Conservation (phyloP, 163 green algal species). For the Prototheca cutis region DNA sequence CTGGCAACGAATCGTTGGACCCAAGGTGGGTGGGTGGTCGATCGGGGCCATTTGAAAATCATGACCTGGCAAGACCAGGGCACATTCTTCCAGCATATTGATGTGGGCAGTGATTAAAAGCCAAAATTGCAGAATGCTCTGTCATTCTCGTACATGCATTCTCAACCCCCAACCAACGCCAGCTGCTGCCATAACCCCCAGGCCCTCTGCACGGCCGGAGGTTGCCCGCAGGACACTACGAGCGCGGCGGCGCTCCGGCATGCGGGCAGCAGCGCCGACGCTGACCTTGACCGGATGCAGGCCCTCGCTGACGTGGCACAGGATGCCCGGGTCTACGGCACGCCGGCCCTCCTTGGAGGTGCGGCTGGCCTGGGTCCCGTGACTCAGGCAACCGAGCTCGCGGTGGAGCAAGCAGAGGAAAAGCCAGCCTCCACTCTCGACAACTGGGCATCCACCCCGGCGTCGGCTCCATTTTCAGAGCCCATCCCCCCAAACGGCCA, state of each 20-base stretch:
- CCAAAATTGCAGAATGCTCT: background rate
- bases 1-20: background rate
- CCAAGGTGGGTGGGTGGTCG: too few species aligned
- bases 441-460: background rate
- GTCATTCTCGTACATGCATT: background rate
- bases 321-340: background rate
- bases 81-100: background rate
- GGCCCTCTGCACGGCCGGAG: background rate
- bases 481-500: too few species aligned
- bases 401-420: background rate
- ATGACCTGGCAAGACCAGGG: background rate
- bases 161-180: background rate
- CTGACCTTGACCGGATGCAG: background rate
- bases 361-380: background rate
- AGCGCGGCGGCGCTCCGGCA: background rate
- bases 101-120: too few species aligned
- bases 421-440: background rate
- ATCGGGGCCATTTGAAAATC: background rate
- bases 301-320: background rate
- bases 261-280: background rate
- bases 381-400: background rate
- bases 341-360: background rate
- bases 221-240: too few species aligned
- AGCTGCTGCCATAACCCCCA: background rate
- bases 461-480: too few species aligned